Percentiles rank a stretch among this genome's conserved stretches.
Conservation (phyloP, 1,139 yeast genomes). For the Barnettozyma hawaiiensis region DNA sequence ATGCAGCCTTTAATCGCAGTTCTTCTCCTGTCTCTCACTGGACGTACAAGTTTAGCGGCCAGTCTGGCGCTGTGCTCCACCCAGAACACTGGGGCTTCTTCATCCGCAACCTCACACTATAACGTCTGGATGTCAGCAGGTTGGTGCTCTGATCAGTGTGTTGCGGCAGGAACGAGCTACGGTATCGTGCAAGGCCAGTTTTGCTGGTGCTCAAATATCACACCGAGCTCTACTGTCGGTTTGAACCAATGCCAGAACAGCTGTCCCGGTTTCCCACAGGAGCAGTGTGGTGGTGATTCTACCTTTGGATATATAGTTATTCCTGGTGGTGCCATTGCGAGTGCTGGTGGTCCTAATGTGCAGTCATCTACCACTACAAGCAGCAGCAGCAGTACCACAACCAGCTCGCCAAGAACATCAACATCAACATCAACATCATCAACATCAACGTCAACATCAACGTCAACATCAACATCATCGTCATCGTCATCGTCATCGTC, state of each 20-base stretch:
- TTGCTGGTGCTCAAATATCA: constrained; percentile 32
- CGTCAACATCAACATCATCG: neutral
- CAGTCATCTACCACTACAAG: constrained; percentile 12
- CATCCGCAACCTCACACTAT: constrained; percentile 4
- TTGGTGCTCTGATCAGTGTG: constrained; percentile 27
- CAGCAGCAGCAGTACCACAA: neutral
- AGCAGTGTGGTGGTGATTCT: constrained; percentile 39
- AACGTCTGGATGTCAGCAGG: constrained; percentile 28
- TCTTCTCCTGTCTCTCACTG: neutral
- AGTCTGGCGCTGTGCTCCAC: constrained; percentile 25
- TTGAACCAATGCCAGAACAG: constrained; percentile 17
- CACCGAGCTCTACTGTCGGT: constrained; percentile 22
- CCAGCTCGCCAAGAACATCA: neutral
- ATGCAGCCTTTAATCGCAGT: neutral
- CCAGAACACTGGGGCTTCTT: constrained; percentile 27
- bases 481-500: neutral
- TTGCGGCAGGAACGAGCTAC: constrained; percentile 20
- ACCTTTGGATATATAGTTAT: constrained; percentile 40
- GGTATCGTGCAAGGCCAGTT: constrained; percentile 27
- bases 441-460: neutral
- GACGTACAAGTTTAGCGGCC: constrained; percentile 3
- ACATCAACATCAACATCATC: constrained; percentile 2
- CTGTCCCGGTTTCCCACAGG: constrained; percentile 40
- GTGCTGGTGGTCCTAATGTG: constrained; percentile 6
- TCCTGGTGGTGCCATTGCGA: constrained; percentile 16